Evolutionary conservation across 768 basidiomycete genomes (phyloP).

Genomic region (Lepiota brunneoincarnata): DNA sequence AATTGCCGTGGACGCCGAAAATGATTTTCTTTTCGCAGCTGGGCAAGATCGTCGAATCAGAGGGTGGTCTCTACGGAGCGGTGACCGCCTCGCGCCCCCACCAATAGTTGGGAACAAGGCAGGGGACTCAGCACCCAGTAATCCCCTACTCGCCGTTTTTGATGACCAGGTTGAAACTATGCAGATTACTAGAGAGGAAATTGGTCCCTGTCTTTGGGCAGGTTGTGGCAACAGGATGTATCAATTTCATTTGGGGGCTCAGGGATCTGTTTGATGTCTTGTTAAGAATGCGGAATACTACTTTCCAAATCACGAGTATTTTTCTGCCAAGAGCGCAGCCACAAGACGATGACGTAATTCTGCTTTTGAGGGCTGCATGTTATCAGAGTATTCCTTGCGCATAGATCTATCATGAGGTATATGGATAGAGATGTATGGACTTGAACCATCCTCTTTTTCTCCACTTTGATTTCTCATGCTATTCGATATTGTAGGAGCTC

Average conservation of each 20-base stretch:
- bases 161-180: conserved; percentile 41
- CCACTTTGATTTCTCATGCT: conserved; percentile 1
- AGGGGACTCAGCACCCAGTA: conserved; percentile 12
- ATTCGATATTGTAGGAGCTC: conserved; percentile 53
- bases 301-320: too few relatives aligned
- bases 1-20: conserved; percentile 51
- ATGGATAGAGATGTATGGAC: conserved; percentile 22
- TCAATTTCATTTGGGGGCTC: conserved; percentile 49
- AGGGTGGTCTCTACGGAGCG: conserved; percentile 65
- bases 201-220: conserved; percentile 50
- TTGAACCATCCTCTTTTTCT: neutral
- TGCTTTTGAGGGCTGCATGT: neutral
- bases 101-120: neutral
- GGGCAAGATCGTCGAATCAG: conserved; percentile 65
- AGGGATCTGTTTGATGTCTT: neutral
- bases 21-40: conserved; percentile 64
- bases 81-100: conserved; percentile 34
- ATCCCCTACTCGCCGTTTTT: conserved; percentile 33
- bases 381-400: neutral
- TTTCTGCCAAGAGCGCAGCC: neutral
- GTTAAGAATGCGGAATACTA: too few relatives aligned
- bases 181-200: conserved; percentile 43
- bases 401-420: conserved; percentile 17
- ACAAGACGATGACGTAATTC: conserved; percentile 1
- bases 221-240: conserved; percentile 42